A percentile compares a stretch with the other conserved stretches of the same genome.
phyloP scores from a whole-genome alignment of 306 rosid genomes.

The Glycine tomentella region DNA sequence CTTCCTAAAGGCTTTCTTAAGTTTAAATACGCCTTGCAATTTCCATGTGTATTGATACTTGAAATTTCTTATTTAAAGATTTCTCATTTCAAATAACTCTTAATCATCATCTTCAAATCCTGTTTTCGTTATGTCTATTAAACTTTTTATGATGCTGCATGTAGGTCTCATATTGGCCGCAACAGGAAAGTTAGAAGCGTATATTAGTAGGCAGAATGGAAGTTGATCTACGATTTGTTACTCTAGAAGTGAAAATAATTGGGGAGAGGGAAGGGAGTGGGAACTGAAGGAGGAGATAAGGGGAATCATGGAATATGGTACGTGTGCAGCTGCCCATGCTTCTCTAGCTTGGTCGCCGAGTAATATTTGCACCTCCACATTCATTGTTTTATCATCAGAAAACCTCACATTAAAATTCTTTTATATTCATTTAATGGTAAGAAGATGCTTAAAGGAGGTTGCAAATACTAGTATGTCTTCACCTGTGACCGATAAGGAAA shows the following conservation, averaged over 20 bases:
- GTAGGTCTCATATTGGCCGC: conserved; percentile 94
- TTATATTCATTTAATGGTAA: conserved; percentile 3
- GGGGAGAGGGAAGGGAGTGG: conserved; percentile 31
- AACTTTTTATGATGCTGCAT: conserved; percentile 41
- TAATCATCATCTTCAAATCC: conserved; percentile 10
- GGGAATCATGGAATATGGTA: conserved; percentile 27
- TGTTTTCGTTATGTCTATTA: conserved; percentile 24
- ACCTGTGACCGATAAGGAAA: conserved; percentile 9
- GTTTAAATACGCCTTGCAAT: conserved; percentile 15
- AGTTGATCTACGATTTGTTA: conserved; percentile 45
- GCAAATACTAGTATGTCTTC: conserved; percentile 33
- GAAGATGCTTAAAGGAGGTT: conserved; percentile 36
- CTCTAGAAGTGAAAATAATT: conserved; percentile 13
- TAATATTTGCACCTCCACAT: conserved; percentile 27
- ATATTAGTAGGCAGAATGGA: conserved; percentile 66
- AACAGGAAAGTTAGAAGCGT: conserved; percentile 74
- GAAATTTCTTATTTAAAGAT: conserved; percentile 19
- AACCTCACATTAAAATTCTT: neutral
- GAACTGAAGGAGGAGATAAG: conserved; percentile 36
- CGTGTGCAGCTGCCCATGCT: conserved; percentile 28
- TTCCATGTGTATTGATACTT: conserved; percentile 36
- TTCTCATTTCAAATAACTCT: neutral
- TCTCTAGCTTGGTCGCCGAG: conserved; percentile 29
- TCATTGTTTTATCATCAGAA: conserved; percentile 25
- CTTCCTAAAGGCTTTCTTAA: conserved; percentile 7